Conservation (phyloP, 371 early-diverging fungal genomes). For the Saksenaea oblongispora region DNA sequence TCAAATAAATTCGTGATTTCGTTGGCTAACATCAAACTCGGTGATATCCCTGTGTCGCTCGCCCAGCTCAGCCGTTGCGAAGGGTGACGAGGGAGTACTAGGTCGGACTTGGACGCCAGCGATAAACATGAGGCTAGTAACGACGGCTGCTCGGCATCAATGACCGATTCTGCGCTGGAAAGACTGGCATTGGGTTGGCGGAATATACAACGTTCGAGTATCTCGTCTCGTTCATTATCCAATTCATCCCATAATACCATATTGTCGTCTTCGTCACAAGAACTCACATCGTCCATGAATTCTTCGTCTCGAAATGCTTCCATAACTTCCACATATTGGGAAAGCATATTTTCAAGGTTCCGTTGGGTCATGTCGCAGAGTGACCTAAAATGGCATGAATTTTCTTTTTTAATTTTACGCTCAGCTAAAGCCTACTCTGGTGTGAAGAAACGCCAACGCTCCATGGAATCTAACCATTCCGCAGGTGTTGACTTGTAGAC, state of each 20-base stretch:
- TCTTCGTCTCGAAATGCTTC: background rate
- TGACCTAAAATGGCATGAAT: slow-evolving; percentile 7
- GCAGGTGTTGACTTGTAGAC: slow-evolving; percentile 20
- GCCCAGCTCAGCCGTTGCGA: slow-evolving; percentile 25
- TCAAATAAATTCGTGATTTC: slow-evolving; percentile 54
- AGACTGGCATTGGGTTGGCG: slow-evolving; percentile 15
- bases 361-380: slow-evolving; percentile 7
- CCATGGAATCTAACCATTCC: slow-evolving; percentile 20
- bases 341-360: slow-evolving; percentile 11
- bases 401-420: slow-evolving; percentile 8
- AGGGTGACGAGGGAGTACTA: background rate
- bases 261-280: background rate
- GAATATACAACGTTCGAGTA: slow-evolving; percentile 12
- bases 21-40: slow-evolving; percentile 23
- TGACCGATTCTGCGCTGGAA: slow-evolving; percentile 7
- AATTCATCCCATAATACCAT: slow-evolving; percentile 7
- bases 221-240: background rate
- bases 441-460: slow-evolving; percentile 28
- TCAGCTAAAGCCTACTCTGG: slow-evolving; percentile 24
- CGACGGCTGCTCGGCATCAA: background rate
- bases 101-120: background rate
- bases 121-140: too few relatives aligned
- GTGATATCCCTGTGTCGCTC: slow-evolving; percentile 21
- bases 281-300: background rate
- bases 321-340: slow-evolving; percentile 5